These are phyloP conservation scores for Solanum hybrid DNA, from an alignment of 305 asterid species.

Conservation along the genomic window DNA sequence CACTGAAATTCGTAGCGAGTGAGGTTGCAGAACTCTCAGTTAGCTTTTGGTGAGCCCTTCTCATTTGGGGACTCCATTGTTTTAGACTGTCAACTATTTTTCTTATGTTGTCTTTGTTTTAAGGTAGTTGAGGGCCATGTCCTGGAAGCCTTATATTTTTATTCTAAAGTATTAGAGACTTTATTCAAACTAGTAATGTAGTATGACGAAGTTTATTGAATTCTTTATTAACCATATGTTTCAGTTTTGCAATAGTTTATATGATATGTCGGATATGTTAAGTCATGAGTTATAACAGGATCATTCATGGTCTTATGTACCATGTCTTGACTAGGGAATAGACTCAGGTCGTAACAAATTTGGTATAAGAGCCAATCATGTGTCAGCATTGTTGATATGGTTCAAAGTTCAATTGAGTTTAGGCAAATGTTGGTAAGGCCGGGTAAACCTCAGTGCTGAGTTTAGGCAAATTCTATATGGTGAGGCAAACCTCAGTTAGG, in stretches of 20 bases:
- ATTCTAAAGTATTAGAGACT: background rate
- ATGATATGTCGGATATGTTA: too few relatives aligned
- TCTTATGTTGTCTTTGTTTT: background rate
- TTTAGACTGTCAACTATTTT: too few relatives aligned
- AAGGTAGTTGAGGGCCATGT: background rate
- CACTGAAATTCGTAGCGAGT: background rate
- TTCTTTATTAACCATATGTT: too few relatives aligned
- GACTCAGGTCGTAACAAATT: too few relatives aligned
- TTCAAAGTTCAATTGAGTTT: background rate
- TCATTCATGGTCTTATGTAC: background rate
- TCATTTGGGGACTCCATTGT: background rate
- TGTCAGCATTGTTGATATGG: background rate
- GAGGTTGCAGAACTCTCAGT: background rate
- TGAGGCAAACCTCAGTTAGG: background rate
- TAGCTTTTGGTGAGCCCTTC: background rate
- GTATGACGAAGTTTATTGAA: background rate
- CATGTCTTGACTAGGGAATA: background rate
- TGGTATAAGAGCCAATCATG: background rate
- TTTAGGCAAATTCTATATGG: background rate
- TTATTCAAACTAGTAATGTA: background rate
- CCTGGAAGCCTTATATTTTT: background rate
- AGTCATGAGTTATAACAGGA: background rate
- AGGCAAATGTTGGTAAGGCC: background rate
- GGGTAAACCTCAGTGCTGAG: background rate
- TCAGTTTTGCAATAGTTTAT: too few relatives aligned